Evolutionary conservation across 805 yeast genomes (phyloP), one percentile per base, ranked within the genome.

Genomic region (Ogataea methanolica): DNA sequence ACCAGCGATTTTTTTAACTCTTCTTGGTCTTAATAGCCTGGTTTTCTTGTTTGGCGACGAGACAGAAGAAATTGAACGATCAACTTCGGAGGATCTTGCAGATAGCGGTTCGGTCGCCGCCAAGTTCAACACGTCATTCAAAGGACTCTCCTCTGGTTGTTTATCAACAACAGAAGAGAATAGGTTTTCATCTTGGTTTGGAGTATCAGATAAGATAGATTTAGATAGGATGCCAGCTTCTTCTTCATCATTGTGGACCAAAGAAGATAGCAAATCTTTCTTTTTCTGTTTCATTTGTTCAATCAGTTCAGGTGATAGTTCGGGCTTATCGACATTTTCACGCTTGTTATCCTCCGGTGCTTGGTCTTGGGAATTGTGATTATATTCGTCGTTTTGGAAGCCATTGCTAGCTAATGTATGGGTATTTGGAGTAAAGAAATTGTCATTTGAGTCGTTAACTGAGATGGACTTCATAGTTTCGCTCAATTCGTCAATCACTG

Each of bases 21-120:
- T 70, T 38, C 80, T 73, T 1, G 79, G 75, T 48, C 73, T 71
- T 52, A 74, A 71, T 23, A 79, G 62, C 36, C 72, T 70, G 19
- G 70, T 53, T 35, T 67, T 63, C 51, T 67, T 70, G 38, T 70
- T 65, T 29, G 77, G 75, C 2, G 78, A 71, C 3, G 62, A 45
- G 17, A 61, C 35, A 23, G 46, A 31, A 33, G 5, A 16, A 9
- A 21, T 21, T 34, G 43, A 22, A 31, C 12, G 46, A n/a, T 39
- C 44, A 23, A 47, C 15, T 19, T 47, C 51, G 6, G 41, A 16
- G 11, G 42, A 34, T 35, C 44, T 33, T 33, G 36, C 33, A 14
- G 51, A 43, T 33, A 43, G 43, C 14, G 53, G 46, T 14, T 19
- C 19, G 9, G 51, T 34, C 1, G 43, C 48, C 3, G 59, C 49